Conservation (phyloP, 2,329 filamentous ascomycete species). For the Seiridium unicorne region DNA sequence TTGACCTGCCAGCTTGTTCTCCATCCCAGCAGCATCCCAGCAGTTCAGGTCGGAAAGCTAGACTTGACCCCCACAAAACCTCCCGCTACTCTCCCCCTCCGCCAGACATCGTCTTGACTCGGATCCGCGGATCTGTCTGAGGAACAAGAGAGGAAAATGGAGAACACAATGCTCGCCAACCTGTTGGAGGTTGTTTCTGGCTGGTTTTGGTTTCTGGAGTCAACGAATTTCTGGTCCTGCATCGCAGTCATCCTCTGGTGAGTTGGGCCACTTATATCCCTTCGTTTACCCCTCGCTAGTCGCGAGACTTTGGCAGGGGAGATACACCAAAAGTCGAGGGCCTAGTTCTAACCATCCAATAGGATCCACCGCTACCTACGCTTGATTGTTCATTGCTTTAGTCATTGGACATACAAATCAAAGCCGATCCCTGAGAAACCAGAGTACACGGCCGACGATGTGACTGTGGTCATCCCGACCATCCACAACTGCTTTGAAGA, state of each 20-base stretch:
- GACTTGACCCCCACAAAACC: no score
- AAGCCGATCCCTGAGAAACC: slow-evolving; percentile 80
- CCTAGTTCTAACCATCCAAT: slow-evolving; percentile 17
- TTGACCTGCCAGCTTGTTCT: no score
- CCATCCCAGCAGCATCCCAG: no score
- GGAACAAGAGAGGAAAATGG: background rate
- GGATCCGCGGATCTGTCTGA: no score
- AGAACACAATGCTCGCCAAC: background rate
- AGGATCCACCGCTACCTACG: slow-evolving; percentile 88
- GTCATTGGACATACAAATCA: slow-evolving; percentile 84
- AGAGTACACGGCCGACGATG: slow-evolving; percentile 76
- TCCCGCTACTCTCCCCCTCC: no score
- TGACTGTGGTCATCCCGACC: slow-evolving; percentile 91
- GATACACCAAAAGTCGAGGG: background rate
- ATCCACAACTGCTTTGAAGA: slow-evolving; percentile 86
- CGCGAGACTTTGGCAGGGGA: background rate
- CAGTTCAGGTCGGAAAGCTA: no score
- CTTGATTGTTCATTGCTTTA: slow-evolving; percentile 78
- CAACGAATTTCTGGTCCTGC: background rate
- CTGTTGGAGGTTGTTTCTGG: background rate
- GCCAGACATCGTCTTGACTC: no score
- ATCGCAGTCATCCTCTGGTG: background rate
- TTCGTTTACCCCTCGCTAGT: background rate
- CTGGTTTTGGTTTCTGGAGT: background rate
- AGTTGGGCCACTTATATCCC: background rate